Base-by-base conservation (phyloP, 176 grass and related monocot species). In the Ananas comosus region DNA sequence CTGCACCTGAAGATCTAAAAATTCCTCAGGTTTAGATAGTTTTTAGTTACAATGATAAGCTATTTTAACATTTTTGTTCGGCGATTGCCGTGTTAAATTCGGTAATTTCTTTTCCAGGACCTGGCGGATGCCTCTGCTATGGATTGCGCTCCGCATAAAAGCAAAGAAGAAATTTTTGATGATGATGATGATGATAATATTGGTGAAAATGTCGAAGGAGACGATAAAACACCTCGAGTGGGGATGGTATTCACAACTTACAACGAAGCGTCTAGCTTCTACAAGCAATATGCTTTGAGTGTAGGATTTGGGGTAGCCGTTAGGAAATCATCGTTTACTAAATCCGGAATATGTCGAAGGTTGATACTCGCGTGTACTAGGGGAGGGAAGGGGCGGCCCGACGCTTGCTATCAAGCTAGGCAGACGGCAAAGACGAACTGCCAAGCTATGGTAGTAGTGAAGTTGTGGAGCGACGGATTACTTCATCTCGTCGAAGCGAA, bases 201-300 rank as follows among this genome's bases (percentile, higher is more conserved):
- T 23, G 79, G 18, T 14, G 79, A 65, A 53, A 42, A 66, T 22
- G 69, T 17, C 33, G 81, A 70, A 52, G 65, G 50, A 1, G 79
- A 85, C 50, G 79, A 89, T 58, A 90, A 87, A 11, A 69, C 65
- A 3, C 93, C 93, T 8, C 69, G 63, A 8, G 25, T 79, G 0
- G 93, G 93, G 25, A 68, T 92, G 81, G 80, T 82, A 68, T 96
- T 96, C 83, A 96, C 83, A 78, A 89, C 79, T n/a, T 92, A 90
- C 25, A 89, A 96, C 68, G 89, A 92, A 12, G 84, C 79, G 2
- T 70, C 84, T 16, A 78, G 81, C 19, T 96, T 88, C 74, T 96
- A 96, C 69, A 88, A 88, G 58, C 78, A 96, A 19, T 96, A 92
- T 83, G 93, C 93, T 3, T 71, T 17, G 61, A 76, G 81, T 74